Evolutionary conservation across 2,329 filamentous ascomycete genomes (phyloP).

Genomic region (Sporothrix dimorphospora): DNA sequence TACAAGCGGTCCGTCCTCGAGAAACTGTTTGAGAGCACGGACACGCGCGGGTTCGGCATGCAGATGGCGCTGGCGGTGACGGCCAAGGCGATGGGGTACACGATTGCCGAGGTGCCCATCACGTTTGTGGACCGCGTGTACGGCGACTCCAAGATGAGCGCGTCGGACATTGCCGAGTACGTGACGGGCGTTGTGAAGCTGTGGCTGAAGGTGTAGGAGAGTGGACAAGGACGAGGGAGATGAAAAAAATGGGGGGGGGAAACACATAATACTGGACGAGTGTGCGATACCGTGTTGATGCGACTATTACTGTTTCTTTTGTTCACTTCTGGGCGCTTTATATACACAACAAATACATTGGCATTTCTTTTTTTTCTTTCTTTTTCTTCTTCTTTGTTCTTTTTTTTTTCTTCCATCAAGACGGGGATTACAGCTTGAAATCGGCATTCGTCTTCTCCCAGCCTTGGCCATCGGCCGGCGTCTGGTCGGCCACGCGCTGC

Average conservation of each 20-base stretch:
- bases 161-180: slow-evolving; percentile 95
- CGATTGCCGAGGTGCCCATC: slow-evolving; percentile 93
- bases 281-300: neutral
- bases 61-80: slow-evolving; percentile 99
- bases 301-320: slow-evolving; percentile 14
- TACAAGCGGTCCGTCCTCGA: slow-evolving; percentile 91
- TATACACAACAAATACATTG: slow-evolving; percentile 22
- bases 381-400: neutral
- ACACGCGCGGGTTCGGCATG: slow-evolving; percentile 97
- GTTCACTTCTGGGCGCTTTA: slow-evolving; percentile 22
- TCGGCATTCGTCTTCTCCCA: slow-evolving; percentile 74
- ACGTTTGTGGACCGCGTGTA: slow-evolving; percentile 94
- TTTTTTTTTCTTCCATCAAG: neutral
- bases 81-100: slow-evolving; percentile 93
- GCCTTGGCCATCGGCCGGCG: slow-evolving; percentile 56
- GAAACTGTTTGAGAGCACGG: slow-evolving; percentile 85
- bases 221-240: neutral
- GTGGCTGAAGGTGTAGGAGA: slow-evolving; percentile 72
- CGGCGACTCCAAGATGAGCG: slow-evolving; percentile 88
- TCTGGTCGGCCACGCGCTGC: slow-evolving; percentile 66
- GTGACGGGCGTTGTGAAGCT: slow-evolving; percentile 79
- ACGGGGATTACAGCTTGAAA: slow-evolving; percentile 69
- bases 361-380: neutral
- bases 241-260: neutral
- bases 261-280: slow-evolving; percentile 5